Evolutionary conservation across 2,329 filamentous ascomycete species (phyloP).

Genomic region (Bipolaris victoriae): DNA sequence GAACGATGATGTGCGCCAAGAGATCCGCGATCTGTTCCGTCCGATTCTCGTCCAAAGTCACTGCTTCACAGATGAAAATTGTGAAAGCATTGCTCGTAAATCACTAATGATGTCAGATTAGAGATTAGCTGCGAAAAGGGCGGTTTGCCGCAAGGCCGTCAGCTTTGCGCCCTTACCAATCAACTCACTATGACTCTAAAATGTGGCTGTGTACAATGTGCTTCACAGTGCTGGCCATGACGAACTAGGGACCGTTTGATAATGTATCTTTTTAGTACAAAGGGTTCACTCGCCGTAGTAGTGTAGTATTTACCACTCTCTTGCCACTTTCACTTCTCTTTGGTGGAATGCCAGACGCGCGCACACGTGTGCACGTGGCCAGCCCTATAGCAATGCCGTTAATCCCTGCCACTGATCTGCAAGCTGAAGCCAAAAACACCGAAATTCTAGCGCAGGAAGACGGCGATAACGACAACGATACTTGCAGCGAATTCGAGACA

Average conservation of each 20-base stretch:
- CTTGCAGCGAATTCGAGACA: neutral
- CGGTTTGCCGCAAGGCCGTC: constrained; percentile 16
- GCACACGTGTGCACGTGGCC: constrained; percentile 46
- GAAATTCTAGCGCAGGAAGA: constrained; percentile 18
- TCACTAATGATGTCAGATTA: neutral
- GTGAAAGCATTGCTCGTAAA: neutral
- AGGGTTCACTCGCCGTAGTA: neutral
- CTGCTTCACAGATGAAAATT: constrained; percentile 9
- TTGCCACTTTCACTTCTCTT: neutral
- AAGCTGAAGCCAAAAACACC: constrained; percentile 25
- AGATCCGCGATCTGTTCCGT: constrained; percentile 23
- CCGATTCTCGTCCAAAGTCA: constrained; percentile 17
- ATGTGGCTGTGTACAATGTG: constrained; percentile 31
- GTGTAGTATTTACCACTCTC: neutral
- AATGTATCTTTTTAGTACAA: neutral
- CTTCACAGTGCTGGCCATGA: constrained; percentile 18
- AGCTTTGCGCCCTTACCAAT: constrained; percentile 41
- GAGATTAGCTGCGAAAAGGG: constrained; percentile 22
- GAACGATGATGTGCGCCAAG: constrained; percentile 43
- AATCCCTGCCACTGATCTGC: constrained; percentile 28
- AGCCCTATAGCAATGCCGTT: constrained; percentile 22
- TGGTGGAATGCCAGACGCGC: constrained; percentile 34
- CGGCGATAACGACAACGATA: constrained; percentile 11
- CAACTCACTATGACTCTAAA: constrained; percentile 45
- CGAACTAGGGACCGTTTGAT: neutral